phyloP scores from a whole-genome alignment of 345 rosid species.

The Citrus inodora region DNA sequence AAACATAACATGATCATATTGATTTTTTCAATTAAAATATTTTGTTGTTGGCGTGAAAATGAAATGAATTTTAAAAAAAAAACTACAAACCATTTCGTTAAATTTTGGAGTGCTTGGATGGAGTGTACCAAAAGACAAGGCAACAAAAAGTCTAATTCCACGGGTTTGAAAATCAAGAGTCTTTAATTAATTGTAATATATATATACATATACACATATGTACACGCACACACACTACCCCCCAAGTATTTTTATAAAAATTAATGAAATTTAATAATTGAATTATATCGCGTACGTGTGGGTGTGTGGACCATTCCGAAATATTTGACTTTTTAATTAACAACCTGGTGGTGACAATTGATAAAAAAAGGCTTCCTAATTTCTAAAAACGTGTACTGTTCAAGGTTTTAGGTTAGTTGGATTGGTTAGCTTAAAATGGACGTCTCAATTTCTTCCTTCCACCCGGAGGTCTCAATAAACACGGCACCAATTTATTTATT shows the following conservation, averaged over 20 bases:
- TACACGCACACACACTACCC: too few relatives aligned
- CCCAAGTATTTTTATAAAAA: too few relatives aligned
- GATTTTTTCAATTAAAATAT: background rate
- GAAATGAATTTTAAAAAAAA: too few relatives aligned
- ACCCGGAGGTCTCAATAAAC: background rate
- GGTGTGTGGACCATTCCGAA: conserved; percentile 3
- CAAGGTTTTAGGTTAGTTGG: background rate
- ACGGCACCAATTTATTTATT: background rate
- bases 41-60: background rate
- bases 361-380: background rate
- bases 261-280: too few relatives aligned
- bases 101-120: background rate
- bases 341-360: background rate
- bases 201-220: too few relatives aligned
- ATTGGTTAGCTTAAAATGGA: conserved; percentile 13
- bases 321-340: conserved; percentile 13
- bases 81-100: too few relatives aligned
- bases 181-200: too few relatives aligned
- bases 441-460: conserved; percentile 8
- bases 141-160: background rate
- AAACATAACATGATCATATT: too few relatives aligned
- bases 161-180: background rate
- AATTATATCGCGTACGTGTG: background rate
- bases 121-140: conserved; percentile 4
- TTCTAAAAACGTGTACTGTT: background rate